Percentiles rank a stretch among this genome's conserved stretches.
Conservation (phyloP, 2,329 filamentous ascomycete species). For the Cladosporium austrohemisphaericum region DNA sequence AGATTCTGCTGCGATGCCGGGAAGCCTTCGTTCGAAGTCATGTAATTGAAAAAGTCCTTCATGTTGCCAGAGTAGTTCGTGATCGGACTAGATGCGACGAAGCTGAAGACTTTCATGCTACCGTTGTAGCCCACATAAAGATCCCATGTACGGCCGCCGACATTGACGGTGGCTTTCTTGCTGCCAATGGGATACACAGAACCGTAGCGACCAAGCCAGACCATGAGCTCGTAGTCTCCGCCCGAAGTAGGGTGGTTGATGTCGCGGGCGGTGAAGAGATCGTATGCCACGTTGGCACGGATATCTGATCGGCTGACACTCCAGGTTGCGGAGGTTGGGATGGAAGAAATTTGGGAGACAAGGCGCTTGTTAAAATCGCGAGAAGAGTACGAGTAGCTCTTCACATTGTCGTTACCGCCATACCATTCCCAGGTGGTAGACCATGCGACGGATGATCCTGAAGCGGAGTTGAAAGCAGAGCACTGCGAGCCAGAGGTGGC, state of each 20-base stretch:
- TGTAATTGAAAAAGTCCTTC: conserved; percentile 55
- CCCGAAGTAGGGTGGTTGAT: conserved; percentile 34
- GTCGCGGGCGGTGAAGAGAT: conserved; percentile 53
- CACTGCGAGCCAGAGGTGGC: conserved; percentile 46
- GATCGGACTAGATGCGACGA: conserved; percentile 46
- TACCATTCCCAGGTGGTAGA: conserved; percentile 37
- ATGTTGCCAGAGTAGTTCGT: conserved; percentile 56
- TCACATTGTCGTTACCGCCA: conserved; percentile 35
- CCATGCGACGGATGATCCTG: conserved; percentile 41
- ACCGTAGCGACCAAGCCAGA: conserved; percentile 56
- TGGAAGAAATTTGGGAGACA: conserved; percentile 25
- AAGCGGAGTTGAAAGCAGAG: conserved; percentile 40
- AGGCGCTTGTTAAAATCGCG: conserved; percentile 28
- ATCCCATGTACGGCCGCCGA: conserved; percentile 54
- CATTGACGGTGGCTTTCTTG: conserved; percentile 51
- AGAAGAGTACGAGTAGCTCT: conserved; percentile 43
- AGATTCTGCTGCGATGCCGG: conserved; percentile 47
- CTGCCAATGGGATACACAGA: conserved; percentile 53
- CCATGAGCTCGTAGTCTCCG: conserved; percentile 59
- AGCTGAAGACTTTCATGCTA: conserved; percentile 58
- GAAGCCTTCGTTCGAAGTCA: conserved; percentile 50
- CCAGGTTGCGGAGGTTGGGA: conserved; percentile 47
- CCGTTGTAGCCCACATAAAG: conserved; percentile 60
- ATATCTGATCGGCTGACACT: conserved; percentile 48
- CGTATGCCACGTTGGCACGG: conserved; percentile 59